Base-by-base conservation (phyloP, 108 stramenopile genomes). In the Phaeodactylum tricornutum region DNA sequence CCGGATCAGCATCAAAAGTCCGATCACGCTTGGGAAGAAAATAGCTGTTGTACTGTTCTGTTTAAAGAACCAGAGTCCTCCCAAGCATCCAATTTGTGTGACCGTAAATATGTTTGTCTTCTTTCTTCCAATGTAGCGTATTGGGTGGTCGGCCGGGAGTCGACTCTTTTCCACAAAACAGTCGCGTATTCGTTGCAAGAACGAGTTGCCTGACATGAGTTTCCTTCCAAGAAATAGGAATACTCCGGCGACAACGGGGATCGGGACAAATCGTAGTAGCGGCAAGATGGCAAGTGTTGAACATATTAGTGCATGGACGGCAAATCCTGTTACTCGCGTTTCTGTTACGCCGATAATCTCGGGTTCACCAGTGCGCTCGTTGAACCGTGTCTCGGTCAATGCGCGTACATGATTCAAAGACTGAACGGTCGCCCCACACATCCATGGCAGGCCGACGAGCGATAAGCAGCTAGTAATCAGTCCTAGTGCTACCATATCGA, bases 361-460 rank as follows among this genome's bases (percentile, higher is more conserved):
- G 15, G 68, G 64, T 47, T 80, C 62, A 45, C 76, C 68, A 4
- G 81, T 78, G 58, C 85, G 76, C 47, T 78, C 52, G 47, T 87
- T 81, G 55, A 69, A 73, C 25, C 75, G 67, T n/a, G 70, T 73
- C 29, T 83, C 71, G 19, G 91, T 75, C 84, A 97, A 64, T 2
- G 90, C 87, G 19, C 81, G 59, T 4, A 96, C 87, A 54, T 93
- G 92, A 64, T 89, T 93, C 53, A 93, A 74, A 22, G 87, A 89
- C 59, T 96, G 96, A 11, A 96, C 93, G 11, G 96, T 96, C 21
- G 96, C 93, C 8, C 92, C 93, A 57, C 96, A 96, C 92, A 94
- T 94, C 96, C 96, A 96, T 20, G 96, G 96, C n/a, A 96, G 66
- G 6, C 96, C 96, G 36, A 88, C 39, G 5, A 96, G 29, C 6